phyloP scores from a whole-genome alignment of 495 filamentous ascomycete genomes.

The Talaromyces ruber region DNA sequence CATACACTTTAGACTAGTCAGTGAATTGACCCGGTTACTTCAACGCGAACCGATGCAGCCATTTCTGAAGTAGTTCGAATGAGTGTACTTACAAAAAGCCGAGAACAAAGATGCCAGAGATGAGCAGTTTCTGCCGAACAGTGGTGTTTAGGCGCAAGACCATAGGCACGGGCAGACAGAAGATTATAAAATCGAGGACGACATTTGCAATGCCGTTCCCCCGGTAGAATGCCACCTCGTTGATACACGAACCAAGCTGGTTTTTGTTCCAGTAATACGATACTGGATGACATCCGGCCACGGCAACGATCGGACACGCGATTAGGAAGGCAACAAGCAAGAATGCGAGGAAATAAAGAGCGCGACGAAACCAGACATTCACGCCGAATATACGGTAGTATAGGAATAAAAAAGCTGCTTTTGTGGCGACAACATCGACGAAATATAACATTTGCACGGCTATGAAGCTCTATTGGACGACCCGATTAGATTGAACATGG shows the following conservation, averaged over 20 bases:
- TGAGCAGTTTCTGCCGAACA: conserved; percentile 20
- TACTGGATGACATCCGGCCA: conserved; percentile 16
- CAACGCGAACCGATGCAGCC: background rate
- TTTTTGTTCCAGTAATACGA: conserved; percentile 16
- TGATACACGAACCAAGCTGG: conserved; percentile 25
- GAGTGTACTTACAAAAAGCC: conserved; percentile 21
- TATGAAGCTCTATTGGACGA: conserved; percentile 15
- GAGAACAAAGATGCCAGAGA: conserved; percentile 25
- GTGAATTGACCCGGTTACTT: background rate
- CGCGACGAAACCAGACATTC: conserved; percentile 23
- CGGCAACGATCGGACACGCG: conserved; percentile 10
- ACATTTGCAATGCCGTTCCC: conserved; percentile 39
- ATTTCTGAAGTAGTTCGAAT: background rate
- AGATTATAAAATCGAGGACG: conserved; percentile 33
- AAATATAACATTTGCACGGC: conserved; percentile 19
- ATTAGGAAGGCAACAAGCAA: conserved; percentile 30
- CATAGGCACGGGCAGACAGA: conserved; percentile 33
- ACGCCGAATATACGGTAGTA: conserved; percentile 34
- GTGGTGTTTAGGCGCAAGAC: conserved; percentile 25
- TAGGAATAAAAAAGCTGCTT: conserved; percentile 24
- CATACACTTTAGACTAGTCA: conserved; percentile 14
- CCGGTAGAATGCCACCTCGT: conserved; percentile 29
- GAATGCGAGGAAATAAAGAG: conserved; percentile 18
- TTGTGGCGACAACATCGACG: conserved; percentile 18
- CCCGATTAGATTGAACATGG: background rate